Conservation (phyloP, 768 basidiomycete species). For the Suillus subalutaceus region DNA sequence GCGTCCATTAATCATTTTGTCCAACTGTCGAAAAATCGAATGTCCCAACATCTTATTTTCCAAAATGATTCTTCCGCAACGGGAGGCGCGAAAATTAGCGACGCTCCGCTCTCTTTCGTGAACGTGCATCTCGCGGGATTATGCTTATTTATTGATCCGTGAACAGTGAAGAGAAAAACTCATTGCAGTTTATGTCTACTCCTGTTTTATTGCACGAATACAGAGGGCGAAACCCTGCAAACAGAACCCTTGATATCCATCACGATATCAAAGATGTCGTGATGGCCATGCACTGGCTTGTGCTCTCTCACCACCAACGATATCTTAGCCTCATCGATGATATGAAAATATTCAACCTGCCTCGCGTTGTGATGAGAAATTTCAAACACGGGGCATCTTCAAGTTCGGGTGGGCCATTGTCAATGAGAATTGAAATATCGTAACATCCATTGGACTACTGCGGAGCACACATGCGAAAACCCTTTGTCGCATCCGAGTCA, state of each 20-base stretch:
- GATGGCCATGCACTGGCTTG: neutral
- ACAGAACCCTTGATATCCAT: neutral
- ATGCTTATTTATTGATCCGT: conserved; percentile 2
- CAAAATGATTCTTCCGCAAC: neutral
- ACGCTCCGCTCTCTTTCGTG: neutral
- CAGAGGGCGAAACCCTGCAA: neutral
- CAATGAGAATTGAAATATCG: neutral
- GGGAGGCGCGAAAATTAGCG: neutral
- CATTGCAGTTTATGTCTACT: neutral
- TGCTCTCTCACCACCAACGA: neutral
- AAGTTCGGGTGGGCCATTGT: neutral
- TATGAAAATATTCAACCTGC: neutral
- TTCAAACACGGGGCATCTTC: neutral
- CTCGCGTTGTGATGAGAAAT: neutral
- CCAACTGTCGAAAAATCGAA: neutral
- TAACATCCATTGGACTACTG: neutral
- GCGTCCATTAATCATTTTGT: neutral
- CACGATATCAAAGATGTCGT: neutral
- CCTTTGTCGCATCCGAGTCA: neutral
- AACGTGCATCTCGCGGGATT: neutral
- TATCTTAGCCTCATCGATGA: neutral
- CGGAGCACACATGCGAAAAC: neutral
- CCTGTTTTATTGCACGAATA: neutral
- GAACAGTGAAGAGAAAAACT: neutral
- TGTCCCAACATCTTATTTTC: neutral